Conservation (phyloP, 345 rosid genomes). For the Ricinus communis region DNA sequence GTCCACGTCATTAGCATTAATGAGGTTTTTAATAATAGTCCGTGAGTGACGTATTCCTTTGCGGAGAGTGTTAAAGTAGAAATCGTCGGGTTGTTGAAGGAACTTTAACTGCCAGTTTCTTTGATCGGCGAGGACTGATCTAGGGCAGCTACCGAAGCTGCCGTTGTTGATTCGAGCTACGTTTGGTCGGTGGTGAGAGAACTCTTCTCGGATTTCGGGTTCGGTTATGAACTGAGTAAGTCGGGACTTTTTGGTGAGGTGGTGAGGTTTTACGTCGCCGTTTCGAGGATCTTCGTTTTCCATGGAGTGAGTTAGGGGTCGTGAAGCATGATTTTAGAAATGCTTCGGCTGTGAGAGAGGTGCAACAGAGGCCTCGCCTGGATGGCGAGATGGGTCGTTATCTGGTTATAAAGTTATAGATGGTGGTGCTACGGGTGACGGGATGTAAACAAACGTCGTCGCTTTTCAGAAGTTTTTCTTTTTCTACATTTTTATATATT, state of each 20-base stretch:
- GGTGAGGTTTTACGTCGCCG: slow-evolving; percentile 40
- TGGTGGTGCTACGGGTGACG: too few species aligned
- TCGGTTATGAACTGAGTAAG: slow-evolving; percentile 33
- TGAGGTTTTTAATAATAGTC: slow-evolving; percentile 48
- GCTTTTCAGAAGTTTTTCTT: background rate
- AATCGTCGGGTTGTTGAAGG: slow-evolving; percentile 72
- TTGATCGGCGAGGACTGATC: slow-evolving; percentile 57
- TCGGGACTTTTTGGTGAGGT: slow-evolving; percentile 47
- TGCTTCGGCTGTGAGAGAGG: background rate
- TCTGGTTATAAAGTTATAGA: background rate
- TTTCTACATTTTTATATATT: too few species aligned
- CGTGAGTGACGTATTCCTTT: slow-evolving; percentile 58
- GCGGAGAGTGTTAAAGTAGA: slow-evolving; percentile 66
- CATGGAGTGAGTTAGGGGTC: slow-evolving; percentile 43
- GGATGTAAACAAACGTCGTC: background rate
- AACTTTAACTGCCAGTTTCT: slow-evolving; percentile 61
- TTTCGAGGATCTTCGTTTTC: slow-evolving; percentile 41
- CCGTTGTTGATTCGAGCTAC: slow-evolving; percentile 75
- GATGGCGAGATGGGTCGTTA: background rate
- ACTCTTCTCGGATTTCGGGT: slow-evolving; percentile 52
- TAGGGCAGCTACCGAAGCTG: slow-evolving; percentile 79
- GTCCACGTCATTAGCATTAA: slow-evolving; percentile 65
- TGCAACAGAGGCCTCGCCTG: background rate
- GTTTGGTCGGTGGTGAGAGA: slow-evolving; percentile 66
- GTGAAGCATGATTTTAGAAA: slow-evolving; percentile 11